A percentile compares a stretch with the other conserved stretches of the same genome.
Conservation (phyloP, 805 yeast species). For the Nematodospora valgi region DNA sequence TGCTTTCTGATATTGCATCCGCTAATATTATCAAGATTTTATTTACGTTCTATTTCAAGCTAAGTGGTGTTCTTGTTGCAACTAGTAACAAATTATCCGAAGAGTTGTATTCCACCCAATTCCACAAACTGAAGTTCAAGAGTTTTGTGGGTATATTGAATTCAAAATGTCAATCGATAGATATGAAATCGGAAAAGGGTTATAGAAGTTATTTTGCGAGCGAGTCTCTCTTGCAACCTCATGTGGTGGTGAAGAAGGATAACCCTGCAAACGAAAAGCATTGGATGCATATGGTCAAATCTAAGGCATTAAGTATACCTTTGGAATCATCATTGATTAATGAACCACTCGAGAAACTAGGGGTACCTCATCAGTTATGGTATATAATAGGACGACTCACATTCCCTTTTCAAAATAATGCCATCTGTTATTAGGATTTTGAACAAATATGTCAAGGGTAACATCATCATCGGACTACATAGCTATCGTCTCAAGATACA, state of each 20-base stretch:
- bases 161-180: constrained; percentile 56
- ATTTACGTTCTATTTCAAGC: constrained; percentile 64
- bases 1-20: constrained; percentile 73
- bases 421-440: constrained; percentile 49
- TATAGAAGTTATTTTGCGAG: constrained; percentile 41
- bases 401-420: constrained; percentile 39
- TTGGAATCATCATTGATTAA: constrained; percentile 3
- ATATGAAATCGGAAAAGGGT: constrained; percentile 58
- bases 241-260: constrained; percentile 27
- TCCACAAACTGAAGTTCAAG: constrained; percentile 55
- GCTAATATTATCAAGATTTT: constrained; percentile 65
- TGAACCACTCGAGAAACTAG: constrained; percentile 9
- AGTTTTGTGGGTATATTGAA: constrained; percentile 55
- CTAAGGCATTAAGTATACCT: constrained; percentile 14
- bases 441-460: constrained; percentile 52
- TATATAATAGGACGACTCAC: constrained; percentile 52
- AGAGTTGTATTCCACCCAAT: constrained; percentile 64
- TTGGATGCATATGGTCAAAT: constrained; percentile 35
- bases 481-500: constrained; percentile 58
- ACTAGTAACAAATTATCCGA: constrained; percentile 73
- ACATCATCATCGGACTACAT: constrained; percentile 70
- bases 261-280: constrained; percentile 17
- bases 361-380: constrained; percentile 33
- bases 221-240: constrained; percentile 18
- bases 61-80: constrained; percentile 74